Evolutionary conservation across 2,329 filamentous ascomycete species (phyloP).

Genomic region (Seiridium unicorne): DNA sequence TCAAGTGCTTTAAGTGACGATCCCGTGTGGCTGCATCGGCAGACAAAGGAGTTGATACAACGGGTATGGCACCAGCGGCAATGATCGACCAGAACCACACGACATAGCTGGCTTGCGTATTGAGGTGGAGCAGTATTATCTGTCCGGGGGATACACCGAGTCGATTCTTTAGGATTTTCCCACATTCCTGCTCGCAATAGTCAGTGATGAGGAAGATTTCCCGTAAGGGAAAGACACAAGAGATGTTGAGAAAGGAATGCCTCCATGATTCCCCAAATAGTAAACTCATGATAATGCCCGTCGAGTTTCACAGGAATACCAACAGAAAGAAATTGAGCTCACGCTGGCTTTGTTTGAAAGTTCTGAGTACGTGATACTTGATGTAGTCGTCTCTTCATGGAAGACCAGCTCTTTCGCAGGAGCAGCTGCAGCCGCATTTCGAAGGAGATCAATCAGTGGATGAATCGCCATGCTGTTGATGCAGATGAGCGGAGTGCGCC

Average conservation of each 20-base stretch:
- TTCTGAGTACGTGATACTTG: background rate
- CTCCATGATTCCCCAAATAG: too few relatives aligned
- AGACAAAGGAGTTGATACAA: conserved; percentile 9
- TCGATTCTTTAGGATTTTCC: background rate
- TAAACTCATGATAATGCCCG: too few relatives aligned
- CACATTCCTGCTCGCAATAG: background rate
- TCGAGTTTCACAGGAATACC: background rate
- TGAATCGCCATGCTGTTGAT: background rate
- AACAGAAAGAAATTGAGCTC: background rate
- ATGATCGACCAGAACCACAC: conserved; percentile 12
- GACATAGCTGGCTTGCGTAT: conserved; percentile 8
- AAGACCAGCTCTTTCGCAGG: background rate
- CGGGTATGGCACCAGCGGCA: conserved; percentile 9
- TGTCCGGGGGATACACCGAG: background rate
- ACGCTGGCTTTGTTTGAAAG: background rate
- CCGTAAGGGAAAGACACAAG: too few relatives aligned
- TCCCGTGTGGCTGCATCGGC: background rate
- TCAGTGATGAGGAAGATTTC: too few relatives aligned
- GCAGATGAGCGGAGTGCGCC: background rate
- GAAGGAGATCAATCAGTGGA: background rate
- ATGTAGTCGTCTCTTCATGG: background rate
- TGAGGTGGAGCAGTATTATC: conserved; percentile 9
- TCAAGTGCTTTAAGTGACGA: conserved; percentile 8
- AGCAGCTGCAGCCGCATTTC: background rate
- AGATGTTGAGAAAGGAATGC: too few relatives aligned